Evolutionary conservation across 768 basidiomycete genomes (phyloP).

Genomic region (Mycena galopus): DNA sequence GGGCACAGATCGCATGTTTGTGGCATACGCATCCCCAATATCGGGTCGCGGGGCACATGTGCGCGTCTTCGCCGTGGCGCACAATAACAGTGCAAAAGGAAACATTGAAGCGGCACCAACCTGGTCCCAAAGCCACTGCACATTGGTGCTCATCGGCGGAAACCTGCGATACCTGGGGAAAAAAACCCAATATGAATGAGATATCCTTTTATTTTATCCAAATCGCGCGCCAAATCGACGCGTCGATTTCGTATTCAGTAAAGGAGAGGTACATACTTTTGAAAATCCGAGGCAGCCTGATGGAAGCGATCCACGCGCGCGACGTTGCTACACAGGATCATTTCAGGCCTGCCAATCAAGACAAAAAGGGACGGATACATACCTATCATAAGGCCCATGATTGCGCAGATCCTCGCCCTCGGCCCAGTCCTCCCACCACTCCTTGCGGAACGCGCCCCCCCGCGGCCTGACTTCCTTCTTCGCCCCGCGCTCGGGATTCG

Average conservation of each 20-base stretch:
- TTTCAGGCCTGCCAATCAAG: background rate
- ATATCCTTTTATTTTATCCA: too few species aligned
- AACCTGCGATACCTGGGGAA: slow-evolving; percentile 41
- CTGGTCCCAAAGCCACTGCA: slow-evolving; percentile 72
- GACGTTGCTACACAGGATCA: slow-evolving; percentile 54
- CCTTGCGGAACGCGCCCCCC: slow-evolving; percentile 39
- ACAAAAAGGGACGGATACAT: slow-evolving; percentile 41
- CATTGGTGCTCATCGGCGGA: slow-evolving; percentile 52
- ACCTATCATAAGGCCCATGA: slow-evolving; percentile 64
- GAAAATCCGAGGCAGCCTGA: slow-evolving; percentile 72
- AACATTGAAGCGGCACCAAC: slow-evolving; percentile 49
- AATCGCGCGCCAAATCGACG: background rate
- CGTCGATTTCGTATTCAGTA: too few species aligned
- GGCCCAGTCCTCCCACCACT: slow-evolving; percentile 84
- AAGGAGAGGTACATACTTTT: slow-evolving; percentile 34
- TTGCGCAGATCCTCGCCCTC: slow-evolving; percentile 66
- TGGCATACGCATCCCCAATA: too few species aligned
- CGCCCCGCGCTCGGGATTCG: slow-evolving; percentile 65
- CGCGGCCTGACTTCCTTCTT: slow-evolving; percentile 49
- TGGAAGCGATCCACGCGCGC: slow-evolving; percentile 67
- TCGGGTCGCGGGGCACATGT: too few species aligned
- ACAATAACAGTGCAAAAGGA: too few species aligned
- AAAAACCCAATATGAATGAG: background rate
- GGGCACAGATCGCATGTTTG: too few species aligned
- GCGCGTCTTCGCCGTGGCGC: too few species aligned